Evolutionary conservation across 2,329 filamentous ascomycete genomes (phyloP), one percentile per base, ranked within the genome.

Genomic region (Aureobasidium sp.): DNA sequence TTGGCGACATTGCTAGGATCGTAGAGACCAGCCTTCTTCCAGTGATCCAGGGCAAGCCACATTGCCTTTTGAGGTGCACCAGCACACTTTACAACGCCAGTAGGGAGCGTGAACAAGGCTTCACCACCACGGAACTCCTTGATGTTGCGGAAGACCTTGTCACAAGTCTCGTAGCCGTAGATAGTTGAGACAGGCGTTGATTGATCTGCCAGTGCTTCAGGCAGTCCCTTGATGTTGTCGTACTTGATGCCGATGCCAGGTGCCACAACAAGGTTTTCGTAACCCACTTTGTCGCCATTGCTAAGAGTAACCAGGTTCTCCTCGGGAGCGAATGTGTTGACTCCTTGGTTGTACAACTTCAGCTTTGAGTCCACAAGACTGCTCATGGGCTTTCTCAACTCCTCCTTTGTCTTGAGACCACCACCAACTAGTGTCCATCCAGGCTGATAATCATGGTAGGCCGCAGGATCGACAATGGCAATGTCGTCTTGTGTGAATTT

Each of bases 381-480:
- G 5, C 74, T 67, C 42, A 87, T 69, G 1, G 80, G 80, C 61
- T 74, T 72, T 50, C 79, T 78, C 61, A 88, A 73, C 29, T 86
- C 79, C 65, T 86, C 76, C 69, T 84, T 85, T 50, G 76, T 79
- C 72, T 87, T 87, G 42, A 88, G 76, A 3, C 86, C 86, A 42
- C 83, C 85, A 47, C 85, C 86, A 2, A 88, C 86, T 1, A 88
- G 76, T 2, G 86, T 88, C 85, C 85, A 88, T 59, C 86, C 86
- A 1, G 86, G 84, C 71, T 88, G 86, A 70, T 87, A 88, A 73
- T 88, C 79, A 69, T 88, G 85, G 77, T 79, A 85, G 65, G 74
- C 69, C 0, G 85, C 79, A 0, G 86, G 86, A 65, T 88, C 86
- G 47, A 88, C 74, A 30, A 88, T 67, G 32, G 86, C 85, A 63